Evolutionary conservation across 352 stramenopile species (phyloP), one percentile per base, ranked within the genome.

Genomic region (Aphanomyces astaci): DNA sequence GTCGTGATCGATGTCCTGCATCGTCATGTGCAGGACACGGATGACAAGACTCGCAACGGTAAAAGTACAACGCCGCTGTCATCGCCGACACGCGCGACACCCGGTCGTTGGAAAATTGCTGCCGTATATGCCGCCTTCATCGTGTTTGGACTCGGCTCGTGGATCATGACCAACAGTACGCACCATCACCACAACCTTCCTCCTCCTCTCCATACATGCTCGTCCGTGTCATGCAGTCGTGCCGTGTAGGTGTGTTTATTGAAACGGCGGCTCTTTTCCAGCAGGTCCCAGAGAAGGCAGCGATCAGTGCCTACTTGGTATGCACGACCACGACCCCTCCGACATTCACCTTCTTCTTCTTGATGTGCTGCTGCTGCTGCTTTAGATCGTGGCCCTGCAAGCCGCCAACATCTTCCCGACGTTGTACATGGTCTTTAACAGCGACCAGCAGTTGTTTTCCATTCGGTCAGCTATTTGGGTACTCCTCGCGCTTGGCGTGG

Each of bases 221-320:
- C n/a, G n/a, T n/a, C n/a, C n/a, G n/a, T n/a, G n/a, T n/a, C n/a
- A n/a, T n/a, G n/a, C n/a, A n/a, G n/a, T n/a, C n/a, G n/a, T n/a
- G n/a, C n/a, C n/a, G n/a, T n/a, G n/a, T n/a, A 68, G 62, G 62
- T 59, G 62, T 68, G 2, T 68, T 68, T 68, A 32, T 68, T 22
- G 62, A 68, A 46, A 68, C 33, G 13, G 51, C 32, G 36, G 43
- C 64, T 28, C 40, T 53, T 4, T 67, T 63, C 30, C 59, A 75
- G 9, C 71, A 76, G n/a, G 70, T 88, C 27, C 82, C 82, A 0
- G 80, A 90, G 70, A 75, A 79, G 27, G 86, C 85, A 71, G 71
- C 75, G 15, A 88, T 90, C 70, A 87, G 82, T 68, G 79, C 82
- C 9, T 89, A 89, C 73, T 81, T 78, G 74, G 80, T 88, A 36